phyloP scores from a whole-genome alignment of 257 asterid species.

The Plantago elongata region DNA sequence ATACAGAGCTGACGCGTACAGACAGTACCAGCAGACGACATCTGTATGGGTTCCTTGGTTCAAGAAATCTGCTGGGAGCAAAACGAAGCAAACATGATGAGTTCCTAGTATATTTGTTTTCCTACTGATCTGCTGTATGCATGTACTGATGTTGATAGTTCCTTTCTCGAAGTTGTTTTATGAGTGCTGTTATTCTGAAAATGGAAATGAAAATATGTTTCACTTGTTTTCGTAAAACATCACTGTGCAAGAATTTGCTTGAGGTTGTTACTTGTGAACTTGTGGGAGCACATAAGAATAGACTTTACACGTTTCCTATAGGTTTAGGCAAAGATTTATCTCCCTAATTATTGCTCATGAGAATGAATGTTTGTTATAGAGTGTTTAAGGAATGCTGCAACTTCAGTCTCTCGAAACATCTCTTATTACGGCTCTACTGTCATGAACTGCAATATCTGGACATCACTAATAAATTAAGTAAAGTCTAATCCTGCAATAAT shows the following conservation, averaged over 20 bases:
- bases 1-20: conserved; percentile 72
- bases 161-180: conserved; percentile 8
- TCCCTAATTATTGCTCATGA: background rate
- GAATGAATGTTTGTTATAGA: background rate
- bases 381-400: background rate
- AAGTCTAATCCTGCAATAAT: too few relatives aligned
- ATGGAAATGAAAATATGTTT: conserved; percentile 3
- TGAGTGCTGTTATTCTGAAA: conserved; percentile 12
- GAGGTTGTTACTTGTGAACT: background rate
- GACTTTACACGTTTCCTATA: background rate
- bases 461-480: too few relatives aligned
- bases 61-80: conserved; percentile 33
- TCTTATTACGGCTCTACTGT: too few relatives aligned
- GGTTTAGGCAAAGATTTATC: background rate
- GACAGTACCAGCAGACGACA: conserved; percentile 57
- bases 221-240: background rate
- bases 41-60: conserved; percentile 94
- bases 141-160: conserved; percentile 18
- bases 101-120: background rate
- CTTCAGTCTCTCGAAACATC: background rate
- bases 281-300: background rate
- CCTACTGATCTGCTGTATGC: conserved; percentile 8
- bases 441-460: too few relatives aligned
- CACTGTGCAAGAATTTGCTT: background rate
- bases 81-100: conserved; percentile 39